These are phyloP conservation scores for Amniculicola lignicola DNA, from an alignment of 495 filamentous ascomycete species.

Conservation along the genomic window DNA sequence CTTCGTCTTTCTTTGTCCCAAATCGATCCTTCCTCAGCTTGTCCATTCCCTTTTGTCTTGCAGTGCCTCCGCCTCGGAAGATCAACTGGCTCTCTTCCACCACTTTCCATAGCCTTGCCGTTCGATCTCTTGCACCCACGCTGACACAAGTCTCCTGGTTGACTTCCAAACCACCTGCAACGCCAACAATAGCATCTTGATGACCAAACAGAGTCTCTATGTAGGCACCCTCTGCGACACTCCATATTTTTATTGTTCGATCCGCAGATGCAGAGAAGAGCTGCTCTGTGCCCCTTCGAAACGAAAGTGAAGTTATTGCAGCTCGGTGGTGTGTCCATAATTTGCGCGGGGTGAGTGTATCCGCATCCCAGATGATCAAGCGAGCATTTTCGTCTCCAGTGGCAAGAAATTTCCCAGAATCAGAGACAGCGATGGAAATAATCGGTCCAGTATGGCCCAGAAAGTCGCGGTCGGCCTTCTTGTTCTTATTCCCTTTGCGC, in stretches of 20 bases:
- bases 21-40: conserved; percentile 27
- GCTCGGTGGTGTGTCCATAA: conserved; percentile 92
- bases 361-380: conserved; percentile 82
- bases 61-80: conserved; percentile 75
- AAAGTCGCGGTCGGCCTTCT: conserved; percentile 57
- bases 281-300: conserved; percentile 82
- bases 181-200: conserved; percentile 80
- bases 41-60: conserved; percentile 51
- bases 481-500: conserved; percentile 47
- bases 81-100: conserved; percentile 92
- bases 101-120: conserved; percentile 95
- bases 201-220: conserved; percentile 95
- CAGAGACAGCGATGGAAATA: conserved; percentile 76
- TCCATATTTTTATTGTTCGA: conserved; percentile 86
- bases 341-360: conserved; percentile 68
- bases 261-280: conserved; percentile 85
- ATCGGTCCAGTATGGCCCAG: conserved; percentile 75
- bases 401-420: conserved; percentile 83
- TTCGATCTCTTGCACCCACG: conserved; percentile 86
- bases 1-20: conserved; percentile 18
- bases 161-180: conserved; percentile 65
- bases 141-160: conserved; percentile 79
- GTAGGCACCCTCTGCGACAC: conserved; percentile 78
- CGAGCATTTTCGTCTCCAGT: conserved; percentile 82
- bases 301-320: conserved; percentile 76